phyloP scores from a whole-genome alignment of 345 rosid species.

The Microthlaspi erraticum region DNA sequence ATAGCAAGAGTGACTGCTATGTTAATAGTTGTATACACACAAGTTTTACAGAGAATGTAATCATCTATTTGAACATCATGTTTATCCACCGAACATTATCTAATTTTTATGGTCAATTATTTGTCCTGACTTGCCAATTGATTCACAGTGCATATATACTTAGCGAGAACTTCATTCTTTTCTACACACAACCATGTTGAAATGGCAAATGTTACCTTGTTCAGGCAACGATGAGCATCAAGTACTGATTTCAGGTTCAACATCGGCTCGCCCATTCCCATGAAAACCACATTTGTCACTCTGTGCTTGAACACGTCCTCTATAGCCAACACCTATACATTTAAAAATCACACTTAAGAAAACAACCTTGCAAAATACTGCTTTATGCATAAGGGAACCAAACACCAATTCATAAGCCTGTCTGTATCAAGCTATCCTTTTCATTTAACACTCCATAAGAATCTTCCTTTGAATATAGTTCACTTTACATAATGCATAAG shows the following conservation, averaged over 20 bases:
- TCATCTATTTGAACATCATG: slow-evolving; percentile 1
- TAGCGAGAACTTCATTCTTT: slow-evolving; percentile 18
- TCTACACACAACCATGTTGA: slow-evolving; percentile 8
- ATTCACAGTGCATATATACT: background rate
- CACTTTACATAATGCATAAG: slow-evolving; percentile 12
- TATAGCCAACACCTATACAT: slow-evolving; percentile 76
- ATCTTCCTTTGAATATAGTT: background rate
- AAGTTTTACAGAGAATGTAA: background rate
- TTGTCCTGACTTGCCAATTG: slow-evolving; percentile 4
- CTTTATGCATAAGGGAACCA: slow-evolving; percentile 15
- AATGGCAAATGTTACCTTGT: slow-evolving; percentile 60
- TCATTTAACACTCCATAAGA: background rate
- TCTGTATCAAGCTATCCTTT: slow-evolving; percentile 11
- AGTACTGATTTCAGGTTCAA: slow-evolving; percentile 89
- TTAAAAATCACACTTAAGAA: slow-evolving; percentile 14
- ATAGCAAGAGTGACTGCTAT: slow-evolving; percentile 16
- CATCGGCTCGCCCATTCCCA: slow-evolving; percentile 99
- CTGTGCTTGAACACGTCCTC: slow-evolving; percentile 91
- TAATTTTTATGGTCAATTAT: background rate
- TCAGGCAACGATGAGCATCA: slow-evolving; percentile 89
- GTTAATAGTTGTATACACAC: background rate
- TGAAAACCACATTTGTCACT: slow-evolving; percentile 94
- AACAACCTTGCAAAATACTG: background rate
- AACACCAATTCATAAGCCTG: slow-evolving; percentile 6
- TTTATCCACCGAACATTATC: background rate